These are phyloP conservation scores for Tolypocladium nubicola DNA, from an alignment of 2,329 filamentous ascomycete species.

Conservation along the genomic window DNA sequence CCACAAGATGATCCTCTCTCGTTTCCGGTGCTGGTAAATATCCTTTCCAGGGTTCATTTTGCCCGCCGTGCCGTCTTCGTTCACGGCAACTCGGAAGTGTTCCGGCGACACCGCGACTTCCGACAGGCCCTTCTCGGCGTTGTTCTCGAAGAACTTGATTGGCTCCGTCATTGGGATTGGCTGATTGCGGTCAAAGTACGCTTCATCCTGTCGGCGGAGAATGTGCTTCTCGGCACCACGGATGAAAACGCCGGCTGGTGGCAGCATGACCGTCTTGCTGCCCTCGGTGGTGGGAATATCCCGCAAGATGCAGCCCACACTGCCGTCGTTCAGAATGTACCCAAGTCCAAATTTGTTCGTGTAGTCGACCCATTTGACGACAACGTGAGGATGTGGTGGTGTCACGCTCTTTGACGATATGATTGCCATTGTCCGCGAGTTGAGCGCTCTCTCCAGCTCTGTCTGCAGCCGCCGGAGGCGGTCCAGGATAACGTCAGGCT, in stretches of 20 bases:
- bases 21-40: constrained; percentile 54
- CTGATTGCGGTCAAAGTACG: constrained; percentile 47
- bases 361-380: constrained; percentile 80
- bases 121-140: constrained; percentile 51
- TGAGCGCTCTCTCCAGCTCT: constrained; percentile 52
- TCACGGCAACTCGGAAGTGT: constrained; percentile 44
- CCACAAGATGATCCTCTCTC: constrained; percentile 57
- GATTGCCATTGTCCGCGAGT: constrained; percentile 52
- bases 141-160: constrained; percentile 67
- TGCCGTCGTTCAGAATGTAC: constrained; percentile 75
- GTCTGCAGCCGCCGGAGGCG: constrained; percentile 45
- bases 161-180: constrained; percentile 50
- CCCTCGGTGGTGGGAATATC: constrained; percentile 43
- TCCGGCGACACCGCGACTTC: constrained; percentile 55
- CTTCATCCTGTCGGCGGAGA: constrained; percentile 44
- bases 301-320: constrained; percentile 59
- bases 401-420: constrained; percentile 42
- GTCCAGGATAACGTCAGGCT: constrained; percentile 46
- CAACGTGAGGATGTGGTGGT: constrained; percentile 49
- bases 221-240: constrained; percentile 63
- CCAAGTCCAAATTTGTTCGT: constrained; percentile 79
- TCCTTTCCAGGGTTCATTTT: constrained; percentile 54
- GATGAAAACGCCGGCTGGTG: constrained; percentile 62
- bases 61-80: constrained; percentile 47
- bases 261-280: constrained; percentile 40